Percentiles rank a stretch among this genome's conserved stretches.
Conservation (phyloP, 1,284 basidiomycete species). For the Peniophora sp. region DNA sequence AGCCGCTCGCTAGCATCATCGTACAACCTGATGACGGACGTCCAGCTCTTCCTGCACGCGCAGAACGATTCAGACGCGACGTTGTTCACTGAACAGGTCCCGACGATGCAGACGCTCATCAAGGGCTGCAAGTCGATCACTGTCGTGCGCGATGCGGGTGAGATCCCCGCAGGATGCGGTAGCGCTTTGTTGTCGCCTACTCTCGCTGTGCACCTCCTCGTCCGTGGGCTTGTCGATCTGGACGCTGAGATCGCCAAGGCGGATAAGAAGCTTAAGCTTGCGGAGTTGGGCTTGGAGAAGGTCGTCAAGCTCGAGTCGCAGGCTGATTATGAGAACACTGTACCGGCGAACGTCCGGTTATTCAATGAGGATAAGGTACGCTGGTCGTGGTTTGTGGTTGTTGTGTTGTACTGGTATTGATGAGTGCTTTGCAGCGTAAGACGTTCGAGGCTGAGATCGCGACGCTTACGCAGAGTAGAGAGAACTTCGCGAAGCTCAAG, state of each 20-base stretch:
- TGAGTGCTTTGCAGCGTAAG: slow-evolving; percentile 24
- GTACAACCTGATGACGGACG: slow-evolving; percentile 88
- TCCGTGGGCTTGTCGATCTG: slow-evolving; percentile 76
- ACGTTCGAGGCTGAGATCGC: slow-evolving; percentile 38
- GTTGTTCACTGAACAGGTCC: slow-evolving; percentile 64
- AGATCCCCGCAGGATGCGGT: slow-evolving; percentile 86
- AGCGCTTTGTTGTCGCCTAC: slow-evolving; percentile 74
- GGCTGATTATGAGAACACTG: slow-evolving; percentile 70
- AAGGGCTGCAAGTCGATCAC: slow-evolving; percentile 77
- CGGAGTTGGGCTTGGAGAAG: slow-evolving; percentile 67
- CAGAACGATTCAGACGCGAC: slow-evolving; percentile 55
- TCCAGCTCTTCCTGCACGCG: slow-evolving; percentile 78
- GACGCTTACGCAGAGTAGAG: slow-evolving; percentile 22
- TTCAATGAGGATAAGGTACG: slow-evolving; percentile 70
- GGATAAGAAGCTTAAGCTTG: slow-evolving; percentile 79
- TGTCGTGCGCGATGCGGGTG: slow-evolving; percentile 39
- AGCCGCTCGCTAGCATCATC: slow-evolving; percentile 83
- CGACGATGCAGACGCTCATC: slow-evolving; percentile 77
- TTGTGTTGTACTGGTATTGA: not conserved
- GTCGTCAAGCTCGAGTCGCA: slow-evolving; percentile 67
- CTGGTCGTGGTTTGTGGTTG: too few relatives aligned
- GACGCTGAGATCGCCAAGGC: slow-evolving; percentile 80
- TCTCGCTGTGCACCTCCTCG: slow-evolving; percentile 75
- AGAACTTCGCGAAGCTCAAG: too few relatives aligned
- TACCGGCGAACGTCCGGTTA: slow-evolving; percentile 70